These are phyloP conservation scores for Letharia lupina DNA, from an alignment of 495 filamentous ascomycete species.

Conservation along the genomic window DNA sequence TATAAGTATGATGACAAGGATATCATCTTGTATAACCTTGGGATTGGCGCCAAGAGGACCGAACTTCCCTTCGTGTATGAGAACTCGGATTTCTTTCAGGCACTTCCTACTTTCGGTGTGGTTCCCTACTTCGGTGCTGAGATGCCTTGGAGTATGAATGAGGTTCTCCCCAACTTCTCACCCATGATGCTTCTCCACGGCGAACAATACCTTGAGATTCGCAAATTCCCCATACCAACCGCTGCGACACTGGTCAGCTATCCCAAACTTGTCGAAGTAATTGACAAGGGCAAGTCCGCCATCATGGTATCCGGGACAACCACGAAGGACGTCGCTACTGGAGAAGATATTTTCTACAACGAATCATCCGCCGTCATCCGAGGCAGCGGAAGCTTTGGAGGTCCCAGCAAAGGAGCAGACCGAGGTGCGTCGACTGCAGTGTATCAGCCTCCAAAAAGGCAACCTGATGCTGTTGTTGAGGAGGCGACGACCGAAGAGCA, in stretches of 20 bases:
- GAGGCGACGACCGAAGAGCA: conserved; percentile 89
- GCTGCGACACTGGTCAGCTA: conserved; percentile 69
- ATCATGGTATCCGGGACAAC: conserved; percentile 71
- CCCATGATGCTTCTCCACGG: conserved; percentile 99
- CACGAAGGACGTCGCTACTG: conserved; percentile 68
- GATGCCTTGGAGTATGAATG: conserved; percentile 68
- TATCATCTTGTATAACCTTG: conserved; percentile 90
- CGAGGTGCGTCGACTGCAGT: conserved; percentile 70
- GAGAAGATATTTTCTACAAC: conserved; percentile 94
- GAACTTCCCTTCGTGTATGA: conserved; percentile 86
- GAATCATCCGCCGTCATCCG: conserved; percentile 87
- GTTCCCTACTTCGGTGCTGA: conserved; percentile 84
- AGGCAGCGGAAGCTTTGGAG: conserved; percentile 87
- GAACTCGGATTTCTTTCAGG: conserved; percentile 82
- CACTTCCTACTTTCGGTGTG: conserved; percentile 88
- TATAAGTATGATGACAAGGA: conserved; percentile 81
- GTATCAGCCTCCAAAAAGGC: conserved; percentile 69
- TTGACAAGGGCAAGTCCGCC: conserved; percentile 91
- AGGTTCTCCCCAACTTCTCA: conserved; percentile 86
- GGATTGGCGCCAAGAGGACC: conserved; percentile 86
- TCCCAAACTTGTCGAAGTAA: conserved; percentile 83
- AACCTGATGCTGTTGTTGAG: conserved; percentile 74
- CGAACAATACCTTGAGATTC: conserved; percentile 96
- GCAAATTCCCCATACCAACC: conserved; percentile 90
- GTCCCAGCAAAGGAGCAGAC: conserved; percentile 66